A percentile compares a stretch with the other conserved stretches of the same genome.
Conservation (phyloP, 176 grass and related monocot genomes). For the Musa troglodytarum region DNA sequence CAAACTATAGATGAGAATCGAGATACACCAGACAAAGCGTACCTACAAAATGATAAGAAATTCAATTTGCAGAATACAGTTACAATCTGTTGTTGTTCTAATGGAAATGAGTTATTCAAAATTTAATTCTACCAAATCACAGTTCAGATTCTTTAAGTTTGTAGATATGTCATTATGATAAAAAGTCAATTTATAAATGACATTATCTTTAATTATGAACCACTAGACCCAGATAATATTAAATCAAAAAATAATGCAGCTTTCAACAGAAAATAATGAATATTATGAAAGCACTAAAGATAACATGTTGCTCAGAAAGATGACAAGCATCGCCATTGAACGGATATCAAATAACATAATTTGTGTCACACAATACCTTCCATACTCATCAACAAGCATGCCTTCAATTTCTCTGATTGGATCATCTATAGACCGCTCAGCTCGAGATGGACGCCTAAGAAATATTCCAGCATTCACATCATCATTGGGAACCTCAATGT, state of each 20-base stretch:
- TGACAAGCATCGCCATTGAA: background rate
- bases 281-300: background rate
- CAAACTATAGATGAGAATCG: too few relatives aligned
- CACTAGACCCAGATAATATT: too few relatives aligned
- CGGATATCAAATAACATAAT: background rate
- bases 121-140: too few relatives aligned
- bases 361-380: constrained; percentile 51
- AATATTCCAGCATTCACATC: constrained; percentile 39
- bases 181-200: too few relatives aligned
- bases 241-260: background rate
- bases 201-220: too few relatives aligned
- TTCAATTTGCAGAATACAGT: too few relatives aligned
- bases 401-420: constrained; percentile 96
- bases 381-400: constrained; percentile 97
- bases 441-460: constrained; percentile 52
- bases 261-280: background rate
- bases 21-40: too few relatives aligned
- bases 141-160: too few relatives aligned
- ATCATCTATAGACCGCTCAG: constrained; percentile 92
- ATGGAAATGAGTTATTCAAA: too few relatives aligned
- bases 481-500: constrained; percentile 73
- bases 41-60: too few relatives aligned
- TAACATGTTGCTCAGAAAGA: background rate
- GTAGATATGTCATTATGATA: too few relatives aligned
- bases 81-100: too few relatives aligned